A percentile compares a stretch with the other conserved stretches of the same genome.
phyloP scores from a whole-genome alignment of 139 green algal genomes.

The Volvox africanus region DNA sequence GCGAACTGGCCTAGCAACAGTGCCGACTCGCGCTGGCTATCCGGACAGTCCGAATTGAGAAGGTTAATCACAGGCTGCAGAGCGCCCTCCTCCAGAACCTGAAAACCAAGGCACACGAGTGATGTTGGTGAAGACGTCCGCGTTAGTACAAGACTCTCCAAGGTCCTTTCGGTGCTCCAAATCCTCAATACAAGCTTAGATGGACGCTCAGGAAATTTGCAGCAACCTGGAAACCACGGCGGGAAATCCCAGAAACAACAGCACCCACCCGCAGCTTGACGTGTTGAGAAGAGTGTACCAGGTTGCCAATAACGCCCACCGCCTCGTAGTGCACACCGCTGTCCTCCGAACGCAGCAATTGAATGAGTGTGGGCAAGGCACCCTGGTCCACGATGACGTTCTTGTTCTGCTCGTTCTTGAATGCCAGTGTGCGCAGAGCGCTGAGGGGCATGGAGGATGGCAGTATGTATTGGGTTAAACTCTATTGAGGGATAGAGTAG shows the following conservation, averaged over 20 bases:
- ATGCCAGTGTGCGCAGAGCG: slow-evolving; percentile 94
- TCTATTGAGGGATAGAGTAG: too few species aligned
- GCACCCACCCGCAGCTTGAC: slow-evolving; percentile 59
- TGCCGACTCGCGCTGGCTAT: slow-evolving; percentile 95
- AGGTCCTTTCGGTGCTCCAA: too few species aligned
- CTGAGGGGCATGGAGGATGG: neutral
- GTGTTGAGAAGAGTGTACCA: slow-evolving; percentile 87
- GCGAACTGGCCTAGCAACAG: slow-evolving; percentile 98
- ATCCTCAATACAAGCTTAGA: too few species aligned
- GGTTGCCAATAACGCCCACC: slow-evolving; percentile 97
- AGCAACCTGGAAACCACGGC: too few species aligned
- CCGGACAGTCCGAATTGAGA: slow-evolving; percentile 83
- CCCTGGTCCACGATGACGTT: slow-evolving; percentile 95
- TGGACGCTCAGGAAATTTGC: too few species aligned
- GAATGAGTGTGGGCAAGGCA: slow-evolving; percentile 92
- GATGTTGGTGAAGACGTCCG: too few species aligned
- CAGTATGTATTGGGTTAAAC: too few species aligned
- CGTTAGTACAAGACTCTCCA: too few species aligned
- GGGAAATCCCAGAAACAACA: too few species aligned
- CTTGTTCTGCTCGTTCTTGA: slow-evolving; percentile 99
- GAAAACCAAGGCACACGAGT: neutral
- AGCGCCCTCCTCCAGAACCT: slow-evolving; percentile 83
- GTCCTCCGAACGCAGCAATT: slow-evolving; percentile 96
- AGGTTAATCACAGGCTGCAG: slow-evolving; percentile 98
- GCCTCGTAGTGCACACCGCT: slow-evolving; percentile 95